Percentiles rank a stretch among this genome's conserved stretches.
Conservation (phyloP, 2,329 filamentous ascomycete species). For the Gaeumannomyces tritici region DNA sequence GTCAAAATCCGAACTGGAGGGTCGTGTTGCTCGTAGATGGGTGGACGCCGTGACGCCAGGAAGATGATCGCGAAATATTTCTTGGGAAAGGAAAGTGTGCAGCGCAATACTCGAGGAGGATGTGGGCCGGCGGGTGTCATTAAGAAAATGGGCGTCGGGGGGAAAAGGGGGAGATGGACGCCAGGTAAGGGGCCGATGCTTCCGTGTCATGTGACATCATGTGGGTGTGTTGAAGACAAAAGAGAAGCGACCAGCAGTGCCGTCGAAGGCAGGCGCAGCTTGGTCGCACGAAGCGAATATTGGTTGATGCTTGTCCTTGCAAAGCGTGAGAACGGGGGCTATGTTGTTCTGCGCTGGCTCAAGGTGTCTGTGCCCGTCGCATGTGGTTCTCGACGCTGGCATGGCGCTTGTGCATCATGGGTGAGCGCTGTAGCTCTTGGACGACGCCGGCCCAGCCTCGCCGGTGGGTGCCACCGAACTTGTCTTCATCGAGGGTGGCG, state of each 20-base stretch:
- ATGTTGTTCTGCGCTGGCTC: not conserved
- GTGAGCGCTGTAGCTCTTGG: conserved; percentile 51
- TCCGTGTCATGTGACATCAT: not conserved
- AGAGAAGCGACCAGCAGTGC: not conserved
- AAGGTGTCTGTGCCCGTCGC: conserved; percentile 10
- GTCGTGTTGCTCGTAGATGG: not conserved
- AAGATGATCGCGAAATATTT: not conserved
- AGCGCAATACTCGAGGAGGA: not conserved
- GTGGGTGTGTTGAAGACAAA: not conserved
- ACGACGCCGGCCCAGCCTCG: conserved; percentile 55
- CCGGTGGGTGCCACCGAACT: conserved; percentile 37
- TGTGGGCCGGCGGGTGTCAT: not conserved
- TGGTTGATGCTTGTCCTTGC: not conserved
- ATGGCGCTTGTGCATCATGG: conserved; percentile 50
- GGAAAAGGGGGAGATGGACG: not conserved
- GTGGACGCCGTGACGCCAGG: not conserved
- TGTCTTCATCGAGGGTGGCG: conserved; percentile 38
- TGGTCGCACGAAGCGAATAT: not conserved
- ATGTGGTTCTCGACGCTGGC: conserved; percentile 53
- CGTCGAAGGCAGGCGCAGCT: not conserved
- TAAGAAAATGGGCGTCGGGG: not conserved
- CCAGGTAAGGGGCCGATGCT: not conserved
- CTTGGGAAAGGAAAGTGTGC: not conserved
- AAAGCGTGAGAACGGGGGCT: not conserved
- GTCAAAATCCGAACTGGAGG: not conserved